Base-by-base conservation (phyloP, 1,284 basidiomycete genomes). In the Porogramme epimiltina region DNA sequence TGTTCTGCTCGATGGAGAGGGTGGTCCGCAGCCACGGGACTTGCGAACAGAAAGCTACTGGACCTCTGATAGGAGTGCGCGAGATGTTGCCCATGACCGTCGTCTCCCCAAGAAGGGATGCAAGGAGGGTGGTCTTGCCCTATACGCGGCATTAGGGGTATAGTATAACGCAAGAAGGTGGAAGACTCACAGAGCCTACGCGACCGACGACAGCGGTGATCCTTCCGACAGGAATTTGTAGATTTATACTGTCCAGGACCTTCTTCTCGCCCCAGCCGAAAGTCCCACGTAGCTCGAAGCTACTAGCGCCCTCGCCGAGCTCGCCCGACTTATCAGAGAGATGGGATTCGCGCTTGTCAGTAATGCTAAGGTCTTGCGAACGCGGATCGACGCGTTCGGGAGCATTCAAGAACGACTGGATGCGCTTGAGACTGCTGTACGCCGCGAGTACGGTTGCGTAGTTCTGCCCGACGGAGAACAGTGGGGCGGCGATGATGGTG, bases 1-100 rank as follows among this genome's bases (percentile, higher is more conserved):
- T 46, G 36, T 46, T 46, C 45, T 46, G 45, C 22, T 46, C 45
- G 45, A 46, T 46, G 6, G 45, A 46, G 11, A 46, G 36, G 36
- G 31, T 46, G 15, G 45, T 39, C 4, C 45, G 36, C 13, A 46
- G 36, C 45, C 45, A 46, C 1, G 45, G 45, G 15, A 26, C 45
- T 33, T 46, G 45, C 5, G 45, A 46, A 36, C 45, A 46, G 24
- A 46, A 46, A 10, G 45, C 45, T 16, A 39, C 36, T 24, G 18
- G 4, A 24, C 22, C 36, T 9, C 24, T 16, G 20, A 46, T 38
- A 19, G 34, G 36, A n/a, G 45, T 46, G 23, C 45, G 45, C 22
- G 45, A 39, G 34, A 38, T 28, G 36, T 46, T 28, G 24, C 45
- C 45, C 5, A 28, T 39, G 18, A 19, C 45, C 3, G 45, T 46